Percentiles rank a stretch among this genome's conserved stretches.
Evolutionary conservation across 2,329 filamentous ascomycete species (phyloP).

Genomic region (Exophiala oligosperma): DNA sequence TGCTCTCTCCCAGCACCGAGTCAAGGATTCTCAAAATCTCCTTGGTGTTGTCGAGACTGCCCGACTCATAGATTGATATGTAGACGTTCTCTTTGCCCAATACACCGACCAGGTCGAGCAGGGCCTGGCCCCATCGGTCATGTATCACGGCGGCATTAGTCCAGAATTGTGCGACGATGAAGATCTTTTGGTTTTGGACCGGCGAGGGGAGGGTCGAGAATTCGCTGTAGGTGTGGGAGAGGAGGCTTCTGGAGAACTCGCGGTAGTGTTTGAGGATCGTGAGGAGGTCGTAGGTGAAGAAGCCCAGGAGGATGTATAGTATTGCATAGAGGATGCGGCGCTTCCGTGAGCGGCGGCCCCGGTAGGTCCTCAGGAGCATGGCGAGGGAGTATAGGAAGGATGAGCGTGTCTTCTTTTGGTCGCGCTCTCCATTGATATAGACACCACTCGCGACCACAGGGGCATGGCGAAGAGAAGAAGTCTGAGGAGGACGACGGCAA

Average conservation of each 20-base stretch:
- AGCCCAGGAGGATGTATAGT: conserved; percentile 11
- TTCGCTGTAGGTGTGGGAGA: conserved; percentile 22
- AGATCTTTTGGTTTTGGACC: conserved; percentile 47
- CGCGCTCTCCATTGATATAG: not conserved
- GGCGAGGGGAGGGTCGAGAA: conserved; percentile 23
- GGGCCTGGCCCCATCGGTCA: conserved; percentile 62
- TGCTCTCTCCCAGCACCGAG: conserved; percentile 30
- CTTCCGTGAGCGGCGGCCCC: conserved; percentile 21
- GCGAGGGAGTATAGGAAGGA: not conserved
- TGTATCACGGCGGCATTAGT: conserved; percentile 63
- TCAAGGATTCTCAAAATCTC: conserved; percentile 60
- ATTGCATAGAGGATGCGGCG: conserved; percentile 15
- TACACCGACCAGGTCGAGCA: conserved; percentile 57
- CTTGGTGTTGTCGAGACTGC: conserved; percentile 69
- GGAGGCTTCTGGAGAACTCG: conserved; percentile 24
- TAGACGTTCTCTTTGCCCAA: conserved; percentile 66
- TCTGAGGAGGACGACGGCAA: not conserved
- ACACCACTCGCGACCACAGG: no score
- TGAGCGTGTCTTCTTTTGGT: not conserved
- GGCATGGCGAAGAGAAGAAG: not conserved
- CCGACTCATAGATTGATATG: conserved; percentile 67
- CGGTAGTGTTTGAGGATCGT: conserved; percentile 27
- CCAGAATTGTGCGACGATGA: conserved; percentile 69
- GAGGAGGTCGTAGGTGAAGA: conserved; percentile 26
- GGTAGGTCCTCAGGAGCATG: conserved; percentile 26